A percentile compares a stretch with the other conserved stretches of the same genome.
Conservation (phyloP, 2,329 filamentous ascomycete species). For the Aureobasidium subglaciale region DNA sequence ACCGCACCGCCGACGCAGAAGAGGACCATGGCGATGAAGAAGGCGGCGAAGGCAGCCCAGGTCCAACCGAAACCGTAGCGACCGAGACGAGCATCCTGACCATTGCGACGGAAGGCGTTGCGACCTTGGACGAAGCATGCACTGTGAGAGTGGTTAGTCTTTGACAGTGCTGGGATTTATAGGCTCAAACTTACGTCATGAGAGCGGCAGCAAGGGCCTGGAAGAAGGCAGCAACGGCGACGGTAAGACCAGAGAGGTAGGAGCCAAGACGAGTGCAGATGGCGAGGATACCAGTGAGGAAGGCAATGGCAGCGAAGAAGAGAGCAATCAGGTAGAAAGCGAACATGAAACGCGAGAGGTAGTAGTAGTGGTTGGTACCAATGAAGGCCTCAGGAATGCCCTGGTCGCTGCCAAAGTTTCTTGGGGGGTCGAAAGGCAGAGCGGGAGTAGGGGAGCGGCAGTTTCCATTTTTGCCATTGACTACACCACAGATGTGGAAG, state of each 20-base stretch:
- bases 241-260: slow-evolving; percentile 55
- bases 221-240: slow-evolving; percentile 59
- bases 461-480: slow-evolving; percentile 46
- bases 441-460: slow-evolving; percentile 58
- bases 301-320: slow-evolving; percentile 64
- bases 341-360: slow-evolving; percentile 87
- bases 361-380: slow-evolving; percentile 62
- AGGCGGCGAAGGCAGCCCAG: slow-evolving; percentile 62
- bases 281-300: slow-evolving; percentile 62
- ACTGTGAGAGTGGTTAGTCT: slow-evolving; percentile 33
- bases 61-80: slow-evolving; percentile 67
- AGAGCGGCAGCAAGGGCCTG: slow-evolving; percentile 59
- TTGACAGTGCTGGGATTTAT: neutral
- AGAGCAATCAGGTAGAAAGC: slow-evolving; percentile 81
- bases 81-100: slow-evolving; percentile 55
- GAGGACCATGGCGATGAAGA: slow-evolving; percentile 59
- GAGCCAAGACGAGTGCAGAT: slow-evolving; percentile 65
- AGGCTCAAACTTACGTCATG: slow-evolving; percentile 64
- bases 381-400: slow-evolving; percentile 50
- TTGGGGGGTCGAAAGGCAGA: slow-evolving; percentile 56
- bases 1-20: slow-evolving; percentile 57
- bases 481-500: slow-evolving; percentile 70
- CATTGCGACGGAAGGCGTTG: slow-evolving; percentile 53
- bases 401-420: slow-evolving; percentile 52
- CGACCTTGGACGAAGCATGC: slow-evolving; percentile 64